Base-by-base conservation (phyloP, 1,139 yeast species). In the Pichia sp. region DNA sequence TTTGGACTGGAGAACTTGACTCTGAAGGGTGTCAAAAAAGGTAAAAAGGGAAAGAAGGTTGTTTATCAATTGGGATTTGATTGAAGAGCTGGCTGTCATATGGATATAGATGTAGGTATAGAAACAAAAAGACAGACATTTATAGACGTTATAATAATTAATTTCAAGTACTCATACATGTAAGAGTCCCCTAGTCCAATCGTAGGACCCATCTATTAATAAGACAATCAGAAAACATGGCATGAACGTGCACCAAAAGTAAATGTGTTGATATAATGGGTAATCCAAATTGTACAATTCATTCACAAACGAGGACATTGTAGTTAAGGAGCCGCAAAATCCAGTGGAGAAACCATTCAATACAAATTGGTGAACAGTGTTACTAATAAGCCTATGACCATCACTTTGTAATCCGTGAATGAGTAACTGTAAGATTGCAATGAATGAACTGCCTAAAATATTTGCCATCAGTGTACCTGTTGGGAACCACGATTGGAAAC, bases 381-480 rank as follows among this genome's bases (percentile, higher is more conserved):
- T 51, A 1, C 57, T 42, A 1, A 73, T 55, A 6, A 77, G 49
- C 36, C 46, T 36, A 15, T 30, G 23, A 13, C 27, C 22, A 11
- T 39, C 37, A 33, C 26, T 29, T 12, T 13, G 38, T 27, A 38
- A 57, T 57, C n/a, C 88, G 79, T 44, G 74, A 51, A 23, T 58
- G 6, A 83, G 44, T 3, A 86, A 41, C 2, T 66, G 63, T 26
- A 82, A 56, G 0, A 79, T 57, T 0, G 80, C 74, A n/a, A 83
- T 54, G 0, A 85, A 32, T 1, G 69, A 32, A 1, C 80, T 67
- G 0, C 87, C 94, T 1, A 63, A 16, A 2, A 74, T 46, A 53
- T 88, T 88, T 6, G 82, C 87, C 0, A 66, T 32, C 42, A 79
- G 81, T 0, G 98, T 88, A 1, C 97, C 97, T 35, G 68, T 23